Base-by-base conservation (phyloP, 2,329 filamentous ascomycete species). In the Keithomyces neogunnii region DNA sequence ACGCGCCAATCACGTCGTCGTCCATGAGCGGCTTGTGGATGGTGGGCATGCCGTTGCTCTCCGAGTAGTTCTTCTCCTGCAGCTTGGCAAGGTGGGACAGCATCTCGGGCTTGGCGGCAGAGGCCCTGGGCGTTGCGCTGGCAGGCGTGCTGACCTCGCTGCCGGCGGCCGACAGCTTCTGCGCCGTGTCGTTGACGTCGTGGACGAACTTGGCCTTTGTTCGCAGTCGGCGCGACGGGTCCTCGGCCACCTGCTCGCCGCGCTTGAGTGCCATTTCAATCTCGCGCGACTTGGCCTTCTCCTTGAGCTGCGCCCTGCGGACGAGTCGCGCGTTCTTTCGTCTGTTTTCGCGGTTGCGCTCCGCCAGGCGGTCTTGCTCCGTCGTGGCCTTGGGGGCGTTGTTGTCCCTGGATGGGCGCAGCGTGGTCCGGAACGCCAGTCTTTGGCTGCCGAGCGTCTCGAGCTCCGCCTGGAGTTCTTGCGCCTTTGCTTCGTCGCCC, bases 1-100 rank as follows among this genome's bases (percentile, higher is more conserved):
- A 74, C 30, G 84, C 80, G 1, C 86, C 90, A 67, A 97, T 92
- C 51, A 96, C 86, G 63, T 97, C 93, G 63, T 97, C 93, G 55
- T 96, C 91, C 74, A 87, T 86, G 52, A 90, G 80, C 32, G 86
- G 84, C 69, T 88, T 84, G 62, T 92, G 88, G 47, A 89, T 86
- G 10, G 83, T 83, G 3, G 81, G 77, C 54, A 84, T 68, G 10
- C 78, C 78, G 60, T 79, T 82, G 68, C 79, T 81, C 58, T 82
- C 76, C 52, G 69, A 69, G 55, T 73, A 72, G 60, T 73, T 73
- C 67, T 76, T 74, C 56, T 74, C 69, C 62, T 75, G 75, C 57
- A 77, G 67, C 68, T 74, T 82, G 50, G 73, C 73, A 49, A 81
- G 63, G 53, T 82, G 75, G 39, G 78, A 72, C 53, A 77, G 71